Base-by-base conservation (phyloP, 148 eudicot genomes). In the Polygonum aviculare region DNA sequence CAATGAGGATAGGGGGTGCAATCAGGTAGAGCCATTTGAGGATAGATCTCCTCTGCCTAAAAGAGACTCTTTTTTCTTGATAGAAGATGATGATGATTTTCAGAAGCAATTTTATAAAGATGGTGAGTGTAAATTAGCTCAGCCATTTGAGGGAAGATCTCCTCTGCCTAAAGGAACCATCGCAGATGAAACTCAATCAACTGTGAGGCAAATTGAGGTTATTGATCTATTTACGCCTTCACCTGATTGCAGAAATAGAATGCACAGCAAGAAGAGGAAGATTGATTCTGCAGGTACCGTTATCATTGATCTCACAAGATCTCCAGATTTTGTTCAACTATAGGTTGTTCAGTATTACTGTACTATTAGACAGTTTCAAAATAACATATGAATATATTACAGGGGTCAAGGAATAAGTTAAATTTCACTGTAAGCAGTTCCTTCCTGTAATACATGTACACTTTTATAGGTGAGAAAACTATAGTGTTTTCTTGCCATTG, bases 181-280 rank as follows among this genome's bases (percentile, higher is more conserved):
- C 31, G 31, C 52, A 38, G 77, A 74, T 51, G 60, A 38, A 49
- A 18, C 22, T 35, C 35, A 19, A 60, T 75, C 60, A 52, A 74
- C 50, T 5, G 35, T 4, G 3, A 62, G 55, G 49, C 80, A 81
- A 74, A 77, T 84, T 62, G 97, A 94, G 81, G 85, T 94, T 48
- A 84, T 94, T 75, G 97, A 94, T 82, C 74, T 94, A 40, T 83
- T 81, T 78, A 88, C 97, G 2, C 97, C 98, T 54, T 85, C 97
- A 1, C 91, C 97, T 0, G 79, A 84, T 50, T 78, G 76, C 72
- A 74, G 78, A 73, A 73, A 73, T 39, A 71, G 38, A 21, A 65
- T 76, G 35, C 83, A 80, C 75, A 78, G 79, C 57, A 94, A 86
- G 86, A 94, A 79, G 85, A 86, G 86, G 79, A 86, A 78, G 74